These are phyloP conservation scores for Eutrema yunnanense DNA, from an alignment of 345 rosid genomes.

Conservation along the genomic window DNA sequence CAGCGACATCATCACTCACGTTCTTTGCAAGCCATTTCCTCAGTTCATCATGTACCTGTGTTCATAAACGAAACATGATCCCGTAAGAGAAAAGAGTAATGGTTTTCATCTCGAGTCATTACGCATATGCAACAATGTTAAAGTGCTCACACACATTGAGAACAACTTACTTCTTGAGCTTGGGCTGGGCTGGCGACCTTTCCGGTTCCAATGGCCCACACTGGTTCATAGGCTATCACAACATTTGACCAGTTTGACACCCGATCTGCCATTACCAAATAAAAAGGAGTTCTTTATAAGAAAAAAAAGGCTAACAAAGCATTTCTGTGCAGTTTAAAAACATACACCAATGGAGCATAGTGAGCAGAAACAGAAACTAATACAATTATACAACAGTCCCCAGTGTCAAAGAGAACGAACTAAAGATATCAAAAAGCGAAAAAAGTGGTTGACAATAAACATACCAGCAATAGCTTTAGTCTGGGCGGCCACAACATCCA, in stretches of 20 bases:
- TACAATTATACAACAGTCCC: background rate
- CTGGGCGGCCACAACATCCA: constrained; percentile 90
- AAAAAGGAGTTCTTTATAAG: background rate
- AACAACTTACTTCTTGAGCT: constrained; percentile 80
- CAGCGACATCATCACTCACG: constrained; percentile 61
- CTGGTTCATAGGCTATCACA: constrained; percentile 88
- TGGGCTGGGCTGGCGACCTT: constrained; percentile 90
- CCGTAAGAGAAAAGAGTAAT: background rate
- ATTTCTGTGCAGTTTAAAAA: too few species aligned
- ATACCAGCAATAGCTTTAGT: constrained; percentile 90
- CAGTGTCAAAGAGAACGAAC: background rate
- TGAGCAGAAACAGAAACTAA: too few species aligned
- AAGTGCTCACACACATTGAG: background rate
- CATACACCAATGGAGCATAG: too few species aligned
- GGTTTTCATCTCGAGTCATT: background rate
- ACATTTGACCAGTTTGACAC: constrained; percentile 63
- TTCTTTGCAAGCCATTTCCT: constrained; percentile 85
- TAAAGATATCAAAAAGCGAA: background rate
- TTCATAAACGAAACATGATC: background rate
- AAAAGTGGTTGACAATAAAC: background rate
- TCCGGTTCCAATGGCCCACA: constrained; percentile 96
- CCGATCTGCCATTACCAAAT: constrained; percentile 36
- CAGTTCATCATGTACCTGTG: constrained; percentile 70
- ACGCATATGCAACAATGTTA: background rate
- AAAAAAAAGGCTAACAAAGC: too few species aligned